A percentile compares a stretch with the other conserved stretches of the same genome.
Conservation (phyloP, 2,329 filamentous ascomycete genomes). For the Metarhizium robertsii region DNA sequence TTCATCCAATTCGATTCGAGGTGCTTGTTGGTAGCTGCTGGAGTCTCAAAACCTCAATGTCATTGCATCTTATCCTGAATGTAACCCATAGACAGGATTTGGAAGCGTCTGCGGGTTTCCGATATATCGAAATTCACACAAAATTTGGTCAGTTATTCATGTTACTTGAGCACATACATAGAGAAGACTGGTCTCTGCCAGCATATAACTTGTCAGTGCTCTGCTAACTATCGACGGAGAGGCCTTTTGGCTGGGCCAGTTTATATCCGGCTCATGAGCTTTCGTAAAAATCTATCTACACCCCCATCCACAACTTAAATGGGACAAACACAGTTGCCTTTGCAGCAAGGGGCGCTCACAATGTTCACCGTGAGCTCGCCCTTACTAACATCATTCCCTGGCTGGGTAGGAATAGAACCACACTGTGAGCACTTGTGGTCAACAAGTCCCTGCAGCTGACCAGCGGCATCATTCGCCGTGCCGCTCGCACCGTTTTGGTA, state of each 20-base stretch:
- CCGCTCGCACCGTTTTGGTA: constrained; percentile 11
- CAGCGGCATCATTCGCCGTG: constrained; percentile 7
- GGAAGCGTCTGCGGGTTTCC: too few species aligned
- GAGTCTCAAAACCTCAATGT: too few species aligned
- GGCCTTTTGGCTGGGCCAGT: not conserved
- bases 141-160: too few species aligned
- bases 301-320: not conserved
- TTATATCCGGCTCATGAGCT: not conserved
- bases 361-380: constrained; percentile 12
- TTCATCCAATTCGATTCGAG: too few species aligned
- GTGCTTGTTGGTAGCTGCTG: too few species aligned
- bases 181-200: too few species aligned
- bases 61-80: too few species aligned
- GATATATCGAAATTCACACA: too few species aligned
- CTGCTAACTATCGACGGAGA: too few species aligned
- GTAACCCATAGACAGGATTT: too few species aligned
- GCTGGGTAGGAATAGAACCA: constrained; percentile 10
- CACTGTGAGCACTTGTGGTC: constrained; percentile 10
- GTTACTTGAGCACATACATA: too few species aligned
- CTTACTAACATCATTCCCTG: constrained; percentile 11
- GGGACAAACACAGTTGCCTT: constrained; percentile 6
- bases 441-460: constrained; percentile 8
- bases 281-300: not conserved
- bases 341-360: constrained; percentile 9
- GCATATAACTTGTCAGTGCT: too few species aligned